A percentile compares a stretch with the other conserved stretches of the same genome.
Conservation (phyloP, 2,329 filamentous ascomycete genomes). For the Cryphonectria naterciae region DNA sequence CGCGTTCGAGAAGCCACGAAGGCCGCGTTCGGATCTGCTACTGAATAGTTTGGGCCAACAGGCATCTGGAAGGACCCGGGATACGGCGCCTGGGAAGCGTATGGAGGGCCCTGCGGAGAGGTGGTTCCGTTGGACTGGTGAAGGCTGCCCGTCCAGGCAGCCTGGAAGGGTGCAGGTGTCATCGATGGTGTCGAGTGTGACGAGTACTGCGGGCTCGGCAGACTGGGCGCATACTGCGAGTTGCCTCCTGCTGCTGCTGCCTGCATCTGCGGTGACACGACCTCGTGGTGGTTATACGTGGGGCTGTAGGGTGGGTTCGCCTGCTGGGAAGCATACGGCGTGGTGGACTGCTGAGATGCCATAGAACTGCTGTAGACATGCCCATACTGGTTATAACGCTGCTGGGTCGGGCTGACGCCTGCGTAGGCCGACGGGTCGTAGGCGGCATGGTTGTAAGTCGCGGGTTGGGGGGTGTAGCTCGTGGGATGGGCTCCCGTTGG, state of each 20-base stretch:
- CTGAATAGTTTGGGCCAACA: constrained; percentile 54
- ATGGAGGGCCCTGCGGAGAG: constrained; percentile 23
- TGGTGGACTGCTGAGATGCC: constrained; percentile 41
- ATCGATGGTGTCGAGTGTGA: constrained; percentile 34
- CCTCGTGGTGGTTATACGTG: constrained; percentile 27
- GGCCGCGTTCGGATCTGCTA: constrained; percentile 48
- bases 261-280: constrained; percentile 23
- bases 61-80: constrained; percentile 57
- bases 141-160: constrained; percentile 34
- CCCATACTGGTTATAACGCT: constrained; percentile 52
- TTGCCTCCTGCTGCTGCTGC: constrained; percentile 24
- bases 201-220: constrained; percentile 42
- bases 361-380: constrained; percentile 47
- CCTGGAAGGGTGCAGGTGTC: constrained; percentile 28
- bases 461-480: constrained; percentile 44
- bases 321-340: constrained; percentile 42
- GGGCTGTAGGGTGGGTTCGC: constrained; percentile 42
- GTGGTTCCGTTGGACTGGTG: constrained; percentile 32
- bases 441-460: constrained; percentile 54
- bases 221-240: constrained; percentile 45
- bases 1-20: constrained; percentile 50
- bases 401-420: constrained; percentile 50
- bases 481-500: constrained; percentile 33
- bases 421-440: constrained; percentile 67
- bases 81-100: constrained; percentile 53